Evolutionary conservation across 768 basidiomycete genomes (phyloP).

Genomic region (Dentipellis sp.): DNA sequence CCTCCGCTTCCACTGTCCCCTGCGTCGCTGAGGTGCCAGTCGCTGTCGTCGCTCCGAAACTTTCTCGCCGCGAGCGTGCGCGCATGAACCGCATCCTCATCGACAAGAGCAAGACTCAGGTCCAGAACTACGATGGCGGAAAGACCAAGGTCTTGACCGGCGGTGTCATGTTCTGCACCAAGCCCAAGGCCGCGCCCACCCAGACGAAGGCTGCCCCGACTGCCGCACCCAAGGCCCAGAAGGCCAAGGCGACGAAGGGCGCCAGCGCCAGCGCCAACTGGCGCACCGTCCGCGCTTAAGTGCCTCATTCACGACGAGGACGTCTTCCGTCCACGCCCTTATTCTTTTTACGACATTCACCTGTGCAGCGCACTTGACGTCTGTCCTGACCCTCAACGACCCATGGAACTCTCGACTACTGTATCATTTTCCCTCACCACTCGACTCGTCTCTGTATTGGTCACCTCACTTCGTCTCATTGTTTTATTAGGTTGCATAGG

Average conservation of each 20-base stretch:
- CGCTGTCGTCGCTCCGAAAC: constrained; percentile 27
- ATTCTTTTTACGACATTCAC: not conserved
- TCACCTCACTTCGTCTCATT: too few relatives aligned
- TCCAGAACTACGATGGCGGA: constrained; percentile 80
- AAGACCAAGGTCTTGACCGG: constrained; percentile 85
- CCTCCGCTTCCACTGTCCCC: constrained; percentile 25
- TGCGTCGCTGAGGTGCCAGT: constrained; percentile 18
- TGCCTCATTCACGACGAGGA: not conserved
- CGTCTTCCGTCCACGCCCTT: not conserved
- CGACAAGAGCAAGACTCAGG: constrained; percentile 65
- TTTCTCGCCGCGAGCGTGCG: constrained; percentile 60
- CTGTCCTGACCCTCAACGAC: not conserved
- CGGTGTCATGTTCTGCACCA: constrained; percentile 64
- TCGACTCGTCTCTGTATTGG: too few relatives aligned
- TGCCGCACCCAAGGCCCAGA: not conserved
- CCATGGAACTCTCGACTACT: too few relatives aligned
- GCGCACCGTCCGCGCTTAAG: constrained; percentile 43
- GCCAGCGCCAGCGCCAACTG: constrained; percentile 32
- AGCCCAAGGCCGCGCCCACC: constrained; percentile 18
- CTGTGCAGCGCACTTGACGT: not conserved
- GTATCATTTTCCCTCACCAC: too few relatives aligned
- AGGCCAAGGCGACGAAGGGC: too few relatives aligned
- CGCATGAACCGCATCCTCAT: constrained; percentile 64
- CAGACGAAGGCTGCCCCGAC: not conserved
- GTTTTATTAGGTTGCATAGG: too few relatives aligned